phyloP scores from a whole-genome alignment of 306 rosid species.

The Astragalus membranaceus region DNA sequence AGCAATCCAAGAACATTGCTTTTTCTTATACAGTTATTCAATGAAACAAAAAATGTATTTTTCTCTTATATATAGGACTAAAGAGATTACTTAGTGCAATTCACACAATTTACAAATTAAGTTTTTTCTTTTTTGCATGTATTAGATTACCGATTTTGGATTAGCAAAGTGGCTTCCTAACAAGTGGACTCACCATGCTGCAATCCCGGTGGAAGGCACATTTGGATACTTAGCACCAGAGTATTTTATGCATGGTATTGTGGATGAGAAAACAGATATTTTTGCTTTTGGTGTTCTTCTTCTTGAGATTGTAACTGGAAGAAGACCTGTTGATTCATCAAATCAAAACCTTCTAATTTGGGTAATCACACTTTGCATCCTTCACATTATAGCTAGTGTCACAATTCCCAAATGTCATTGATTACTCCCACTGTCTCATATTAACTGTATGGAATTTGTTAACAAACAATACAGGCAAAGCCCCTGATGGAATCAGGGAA shows the following conservation, averaged over 20 bases:
- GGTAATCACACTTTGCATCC: constrained; percentile 37
- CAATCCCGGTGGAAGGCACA: constrained; percentile 87
- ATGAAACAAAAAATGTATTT: background rate
- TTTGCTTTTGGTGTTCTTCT: constrained; percentile 83
- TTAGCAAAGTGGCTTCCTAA: constrained; percentile 99
- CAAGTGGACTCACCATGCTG: constrained; percentile 97
- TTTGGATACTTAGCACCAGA: constrained; percentile 95
- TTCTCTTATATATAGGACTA: no score
- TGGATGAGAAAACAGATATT: constrained; percentile 88
- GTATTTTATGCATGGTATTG: constrained; percentile 89
- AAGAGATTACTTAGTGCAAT: no score
- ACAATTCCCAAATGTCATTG: background rate
- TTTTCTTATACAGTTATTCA: background rate
- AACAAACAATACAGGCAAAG: constrained; percentile 48
- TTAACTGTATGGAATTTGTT: background rate
- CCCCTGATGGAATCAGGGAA: constrained; percentile 78
- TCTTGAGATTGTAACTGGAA: constrained; percentile 78
- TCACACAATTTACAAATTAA: no score
- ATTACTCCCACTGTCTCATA: background rate
- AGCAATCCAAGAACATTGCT: background rate
- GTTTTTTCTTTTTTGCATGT: no score
- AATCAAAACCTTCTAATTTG: constrained; percentile 79
- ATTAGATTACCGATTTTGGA: constrained; percentile 89
- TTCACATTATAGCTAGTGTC: background rate
- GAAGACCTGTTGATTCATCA: constrained; percentile 85